A percentile compares a stretch with the other conserved stretches of the same genome.
phyloP scores from a whole-genome alignment of 441 rosid species.

The Brassica balearica region DNA sequence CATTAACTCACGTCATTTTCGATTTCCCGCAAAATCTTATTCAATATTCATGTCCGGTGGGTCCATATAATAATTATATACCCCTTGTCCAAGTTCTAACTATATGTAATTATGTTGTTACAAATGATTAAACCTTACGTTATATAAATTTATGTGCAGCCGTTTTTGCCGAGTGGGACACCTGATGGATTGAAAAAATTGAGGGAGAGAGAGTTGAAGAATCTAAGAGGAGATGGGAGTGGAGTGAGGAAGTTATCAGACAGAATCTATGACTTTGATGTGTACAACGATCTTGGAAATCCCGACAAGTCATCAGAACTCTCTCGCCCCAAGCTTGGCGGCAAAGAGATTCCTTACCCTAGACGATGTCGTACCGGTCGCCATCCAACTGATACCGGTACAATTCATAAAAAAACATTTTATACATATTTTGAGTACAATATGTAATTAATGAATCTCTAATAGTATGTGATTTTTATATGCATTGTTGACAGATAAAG shows the following conservation, averaged over 20 bases:
- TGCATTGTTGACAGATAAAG: neutral
- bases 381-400: slow-evolving; percentile 2
- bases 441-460: no score
- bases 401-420: neutral
- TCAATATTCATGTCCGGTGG: slow-evolving; percentile 21
- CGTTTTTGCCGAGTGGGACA: slow-evolving; percentile 80
- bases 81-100: neutral
- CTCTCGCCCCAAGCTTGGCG: slow-evolving; percentile 76
- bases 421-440: neutral
- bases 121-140: neutral
- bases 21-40: neutral
- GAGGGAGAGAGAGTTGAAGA: slow-evolving; percentile 74
- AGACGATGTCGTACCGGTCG: slow-evolving; percentile 89
- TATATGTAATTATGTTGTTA: neutral
- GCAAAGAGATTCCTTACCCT: slow-evolving; percentile 73
- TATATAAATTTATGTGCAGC: slow-evolving; percentile 46
- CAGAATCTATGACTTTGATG: slow-evolving; percentile 77
- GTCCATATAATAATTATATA: slow-evolving; percentile 14
- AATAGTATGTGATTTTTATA: neutral
- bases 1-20: neutral
- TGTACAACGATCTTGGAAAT: slow-evolving; percentile 92
- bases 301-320: slow-evolving; percentile 73
- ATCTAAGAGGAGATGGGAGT: slow-evolving; percentile 70
- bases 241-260: slow-evolving; percentile 83
- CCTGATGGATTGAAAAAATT: slow-evolving; percentile 69